phyloP scores from a whole-genome alignment of 2,329 filamentous ascomycete species.

The Diplodia mutila region DNA sequence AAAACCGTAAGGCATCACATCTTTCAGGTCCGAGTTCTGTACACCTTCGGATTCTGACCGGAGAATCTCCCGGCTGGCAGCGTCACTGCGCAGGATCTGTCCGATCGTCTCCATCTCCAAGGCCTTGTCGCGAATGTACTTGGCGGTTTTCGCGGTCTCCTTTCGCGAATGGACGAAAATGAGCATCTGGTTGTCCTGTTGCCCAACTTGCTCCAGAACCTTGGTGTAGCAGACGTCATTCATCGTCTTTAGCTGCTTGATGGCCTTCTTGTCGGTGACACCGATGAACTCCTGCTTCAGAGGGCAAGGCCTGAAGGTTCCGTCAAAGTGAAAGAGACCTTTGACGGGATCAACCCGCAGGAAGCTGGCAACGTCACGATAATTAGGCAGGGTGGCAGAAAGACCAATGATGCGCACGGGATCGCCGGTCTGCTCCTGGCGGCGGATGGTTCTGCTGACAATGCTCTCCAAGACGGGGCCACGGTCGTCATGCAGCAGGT shows the following conservation, averaged over 20 bases:
- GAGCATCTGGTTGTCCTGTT: conserved; percentile 94
- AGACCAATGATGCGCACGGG: conserved; percentile 89
- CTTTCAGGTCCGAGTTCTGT: conserved; percentile 86
- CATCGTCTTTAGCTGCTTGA: conserved; percentile 99
- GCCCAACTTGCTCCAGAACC: conserved; percentile 92
- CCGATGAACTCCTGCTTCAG: conserved; percentile 96
- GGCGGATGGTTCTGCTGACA: conserved; percentile 89
- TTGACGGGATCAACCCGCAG: conserved; percentile 83
- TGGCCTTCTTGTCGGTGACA: conserved; percentile 95
- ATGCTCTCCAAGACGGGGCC: conserved; percentile 97
- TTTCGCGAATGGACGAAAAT: conserved; percentile 99
- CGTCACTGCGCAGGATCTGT: conserved; percentile 90
- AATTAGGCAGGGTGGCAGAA: conserved; percentile 94
- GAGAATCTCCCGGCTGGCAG: conserved; percentile 85
- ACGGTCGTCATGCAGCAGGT: conserved; percentile 95
- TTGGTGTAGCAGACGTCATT: conserved; percentile 99
- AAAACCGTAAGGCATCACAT: conserved; percentile 92
- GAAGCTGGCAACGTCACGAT: conserved; percentile 93
- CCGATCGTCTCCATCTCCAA: conserved; percentile 97
- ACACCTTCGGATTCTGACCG: conserved; percentile 82
- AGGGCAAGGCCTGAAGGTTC: conserved; percentile 89
- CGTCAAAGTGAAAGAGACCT: conserved; percentile 95
- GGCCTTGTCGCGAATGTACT: conserved; percentile 94
- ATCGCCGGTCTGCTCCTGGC: conserved; percentile 91
- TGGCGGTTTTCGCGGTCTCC: conserved; percentile 96